Conservation (phyloP, 1,139 yeast species). For the Candida labiduridarum region DNA sequence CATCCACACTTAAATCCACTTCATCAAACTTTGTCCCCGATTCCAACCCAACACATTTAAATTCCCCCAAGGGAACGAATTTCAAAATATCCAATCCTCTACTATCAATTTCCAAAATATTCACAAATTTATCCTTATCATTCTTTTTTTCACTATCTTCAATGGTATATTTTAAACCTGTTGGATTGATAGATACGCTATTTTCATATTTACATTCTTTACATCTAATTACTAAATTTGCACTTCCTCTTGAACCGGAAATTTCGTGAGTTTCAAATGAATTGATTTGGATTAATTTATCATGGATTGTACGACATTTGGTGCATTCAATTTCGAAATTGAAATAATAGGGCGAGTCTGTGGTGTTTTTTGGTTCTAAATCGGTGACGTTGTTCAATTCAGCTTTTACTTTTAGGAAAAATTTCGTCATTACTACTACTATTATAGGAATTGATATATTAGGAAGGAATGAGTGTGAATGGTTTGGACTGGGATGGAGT, state of each 20-base stretch:
- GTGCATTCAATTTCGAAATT: slow-evolving; percentile 75
- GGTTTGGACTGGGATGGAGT: not conserved
- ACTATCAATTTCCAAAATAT: slow-evolving; percentile 61
- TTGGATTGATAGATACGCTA: slow-evolving; percentile 39
- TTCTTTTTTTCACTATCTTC: slow-evolving; percentile 24
- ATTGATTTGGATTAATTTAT: slow-evolving; percentile 73
- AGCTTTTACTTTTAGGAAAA: slow-evolving; percentile 56
- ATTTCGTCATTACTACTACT: slow-evolving; percentile 37
- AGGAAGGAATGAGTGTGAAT: not conserved
- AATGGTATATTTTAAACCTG: slow-evolving; percentile 29
- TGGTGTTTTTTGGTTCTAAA: slow-evolving; percentile 64
- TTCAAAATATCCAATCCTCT: slow-evolving; percentile 79
- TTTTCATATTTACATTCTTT: slow-evolving; percentile 57
- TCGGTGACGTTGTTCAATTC: slow-evolving; percentile 65
- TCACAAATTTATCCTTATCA: slow-evolving; percentile 38
- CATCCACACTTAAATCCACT: slow-evolving; percentile 72
- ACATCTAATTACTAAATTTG: slow-evolving; percentile 82
- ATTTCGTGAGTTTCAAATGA: slow-evolving; percentile 62
- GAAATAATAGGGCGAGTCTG: slow-evolving; percentile 68
- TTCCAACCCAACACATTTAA: slow-evolving; percentile 61
- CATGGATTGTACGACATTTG: slow-evolving; percentile 76
- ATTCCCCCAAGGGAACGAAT: slow-evolving; percentile 70
- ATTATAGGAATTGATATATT: not conserved
- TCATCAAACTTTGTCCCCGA: slow-evolving; percentile 57
- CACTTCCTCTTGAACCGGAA: slow-evolving; percentile 77